A percentile compares a stretch with the other conserved stretches of the same genome.
Conservation (phyloP, 1,284 basidiomycete genomes). For the Golubevia sp. region DNA sequence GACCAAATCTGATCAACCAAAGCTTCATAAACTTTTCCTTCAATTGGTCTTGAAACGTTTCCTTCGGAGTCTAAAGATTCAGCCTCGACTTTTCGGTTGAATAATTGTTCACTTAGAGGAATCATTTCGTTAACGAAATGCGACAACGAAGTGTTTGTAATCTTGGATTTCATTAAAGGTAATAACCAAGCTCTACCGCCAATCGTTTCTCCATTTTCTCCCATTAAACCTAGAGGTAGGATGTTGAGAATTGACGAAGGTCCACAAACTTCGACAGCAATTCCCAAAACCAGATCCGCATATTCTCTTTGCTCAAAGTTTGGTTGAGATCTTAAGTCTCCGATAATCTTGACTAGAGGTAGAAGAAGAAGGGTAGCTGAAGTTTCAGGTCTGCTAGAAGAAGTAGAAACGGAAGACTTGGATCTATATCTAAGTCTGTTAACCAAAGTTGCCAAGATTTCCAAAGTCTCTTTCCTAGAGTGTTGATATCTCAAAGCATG, state of each 20-base stretch:
- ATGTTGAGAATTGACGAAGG: slow-evolving; percentile 76
- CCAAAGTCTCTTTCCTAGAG: slow-evolving; percentile 43
- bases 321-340: slow-evolving; percentile 75
- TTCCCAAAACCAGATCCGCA: slow-evolving; percentile 79
- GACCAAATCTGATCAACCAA: slow-evolving; percentile 91
- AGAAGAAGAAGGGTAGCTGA: slow-evolving; percentile 76
- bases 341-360: slow-evolving; percentile 76
- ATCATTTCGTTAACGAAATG: slow-evolving; percentile 92
- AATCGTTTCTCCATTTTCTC: slow-evolving; percentile 64
- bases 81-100: slow-evolving; percentile 68
- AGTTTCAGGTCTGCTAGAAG: slow-evolving; percentile 58
- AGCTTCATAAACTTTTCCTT: slow-evolving; percentile 92
- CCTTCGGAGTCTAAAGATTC: slow-evolving; percentile 76
- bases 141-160: slow-evolving; percentile 77
- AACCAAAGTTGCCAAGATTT: slow-evolving; percentile 43
- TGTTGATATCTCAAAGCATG: slow-evolving; percentile 50
- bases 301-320: slow-evolving; percentile 88
- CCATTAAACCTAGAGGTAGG: slow-evolving; percentile 78
- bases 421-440: slow-evolving; percentile 39
- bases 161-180: slow-evolving; percentile 78
- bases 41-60: slow-evolving; percentile 67
- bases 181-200: slow-evolving; percentile 81
- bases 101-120: slow-evolving; percentile 90
- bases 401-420: slow-evolving; percentile 4
- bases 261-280: slow-evolving; percentile 83